phyloP scores from a whole-genome alignment of 768 basidiomycete genomes.

The Hemileccinum rubropunctum region DNA sequence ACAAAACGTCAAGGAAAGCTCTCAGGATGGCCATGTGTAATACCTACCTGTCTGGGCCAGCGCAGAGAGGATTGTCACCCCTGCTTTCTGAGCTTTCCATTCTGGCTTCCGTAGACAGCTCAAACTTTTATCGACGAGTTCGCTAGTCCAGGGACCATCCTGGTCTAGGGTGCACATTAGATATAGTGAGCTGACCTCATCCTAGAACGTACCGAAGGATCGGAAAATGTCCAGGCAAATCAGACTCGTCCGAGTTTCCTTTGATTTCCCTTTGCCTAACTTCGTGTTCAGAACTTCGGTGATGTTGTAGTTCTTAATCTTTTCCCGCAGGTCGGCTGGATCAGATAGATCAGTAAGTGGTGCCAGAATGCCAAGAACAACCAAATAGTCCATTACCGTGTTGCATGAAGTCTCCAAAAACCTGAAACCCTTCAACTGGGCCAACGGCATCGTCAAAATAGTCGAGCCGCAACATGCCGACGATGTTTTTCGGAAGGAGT shows the following conservation, averaged over 20 bases:
- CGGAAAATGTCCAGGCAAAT: constrained; percentile 23
- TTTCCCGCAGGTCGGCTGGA: constrained; percentile 12
- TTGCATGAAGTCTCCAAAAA: constrained; percentile 21
- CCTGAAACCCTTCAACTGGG: constrained; percentile 23
- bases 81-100: constrained; percentile 24
- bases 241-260: constrained; percentile 21
- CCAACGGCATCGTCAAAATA: constrained; percentile 27
- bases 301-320: constrained; percentile 13
- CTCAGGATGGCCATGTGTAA: neutral
- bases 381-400: constrained; percentile 9
- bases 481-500: constrained; percentile 14
- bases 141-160: constrained; percentile 8
- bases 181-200: neutral
- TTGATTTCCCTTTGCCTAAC: constrained; percentile 9
- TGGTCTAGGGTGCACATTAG: constrained; percentile 7
- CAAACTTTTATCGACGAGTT: constrained; percentile 15
- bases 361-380: neutral
- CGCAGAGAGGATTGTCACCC: constrained; percentile 21
- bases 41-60: constrained; percentile 18
- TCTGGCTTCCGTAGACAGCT: neutral
- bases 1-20: neutral
- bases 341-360: neutral
- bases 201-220: constrained; percentile 13
- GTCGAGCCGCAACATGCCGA: constrained; percentile 22
- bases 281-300: constrained; percentile 16